A percentile compares a stretch with the other conserved stretches of the same genome.
Evolutionary conservation across 805 yeast genomes (phyloP).

Genomic region (Maudiozyma turicensis): DNA sequence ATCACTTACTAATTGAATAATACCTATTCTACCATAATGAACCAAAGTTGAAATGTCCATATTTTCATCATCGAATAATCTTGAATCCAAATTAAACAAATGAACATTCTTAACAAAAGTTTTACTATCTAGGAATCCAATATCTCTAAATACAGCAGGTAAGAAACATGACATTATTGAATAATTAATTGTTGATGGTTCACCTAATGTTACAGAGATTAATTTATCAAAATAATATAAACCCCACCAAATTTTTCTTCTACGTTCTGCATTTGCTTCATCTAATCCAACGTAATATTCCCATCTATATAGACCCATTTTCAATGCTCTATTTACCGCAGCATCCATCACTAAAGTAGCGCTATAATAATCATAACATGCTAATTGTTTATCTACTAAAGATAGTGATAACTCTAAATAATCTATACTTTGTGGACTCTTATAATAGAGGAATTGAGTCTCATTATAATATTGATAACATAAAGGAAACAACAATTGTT

Average conservation of each 20-base stretch:
- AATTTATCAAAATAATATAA: constrained; percentile 20
- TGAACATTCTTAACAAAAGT: constrained; percentile 13
- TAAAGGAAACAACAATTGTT: constrained; percentile 17
- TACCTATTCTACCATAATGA: constrained; percentile 17
- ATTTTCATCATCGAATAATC: constrained; percentile 7
- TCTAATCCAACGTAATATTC: constrained; percentile 28
- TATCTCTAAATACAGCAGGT: constrained; percentile 17
- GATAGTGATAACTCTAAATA: constrained; percentile 22
- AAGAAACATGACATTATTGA: constrained; percentile 17
- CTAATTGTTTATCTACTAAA: constrained; percentile 17
- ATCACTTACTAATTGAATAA: constrained; percentile 11
- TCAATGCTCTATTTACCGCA: constrained; percentile 16
- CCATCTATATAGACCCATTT: constrained; percentile 27
- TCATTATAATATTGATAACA: constrained; percentile 19
- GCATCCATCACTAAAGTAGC: constrained; percentile 15
- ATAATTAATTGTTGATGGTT: constrained; percentile 17
- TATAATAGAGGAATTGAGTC: constrained; percentile 14
- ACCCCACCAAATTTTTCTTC: constrained; percentile 26
- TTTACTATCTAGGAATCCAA: constrained; percentile 18
- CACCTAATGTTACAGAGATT: constrained; percentile 10
- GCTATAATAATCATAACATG: constrained; percentile 20
- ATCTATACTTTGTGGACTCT: constrained; percentile 10
- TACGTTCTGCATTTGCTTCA: constrained; percentile 23
- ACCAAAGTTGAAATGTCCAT: constrained; percentile 8
- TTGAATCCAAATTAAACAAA: constrained; percentile 3